phyloP scores from a whole-genome alignment of 257 asterid species.

The Datura wrightii region DNA sequence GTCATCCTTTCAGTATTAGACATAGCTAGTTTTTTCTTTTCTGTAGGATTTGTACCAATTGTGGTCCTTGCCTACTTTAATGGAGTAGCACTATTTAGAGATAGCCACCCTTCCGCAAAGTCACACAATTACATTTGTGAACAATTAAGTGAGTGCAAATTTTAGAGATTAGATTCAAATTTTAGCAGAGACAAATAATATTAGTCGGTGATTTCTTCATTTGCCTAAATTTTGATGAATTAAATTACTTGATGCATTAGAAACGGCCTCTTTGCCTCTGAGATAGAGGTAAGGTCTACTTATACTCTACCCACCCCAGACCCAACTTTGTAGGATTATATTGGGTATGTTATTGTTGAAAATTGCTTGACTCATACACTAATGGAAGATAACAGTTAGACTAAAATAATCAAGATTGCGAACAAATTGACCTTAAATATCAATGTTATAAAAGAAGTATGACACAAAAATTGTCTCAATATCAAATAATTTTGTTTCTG shows the following conservation, averaged over 20 bases:
- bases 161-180: neutral
- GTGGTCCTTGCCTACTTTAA: neutral
- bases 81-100: neutral
- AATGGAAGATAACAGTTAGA: neutral
- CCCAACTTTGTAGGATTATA: no score
- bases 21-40: neutral
- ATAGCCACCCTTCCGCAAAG: neutral
- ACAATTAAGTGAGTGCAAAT: neutral
- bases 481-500: constrained; percentile 14
- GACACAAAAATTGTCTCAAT: neutral
- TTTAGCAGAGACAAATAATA: neutral
- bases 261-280: no score
- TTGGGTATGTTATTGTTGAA: no score
- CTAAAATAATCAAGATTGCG: neutral
- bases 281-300: no score
- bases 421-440: neutral
- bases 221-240: neutral
- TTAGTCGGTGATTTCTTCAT: neutral
- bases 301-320: no score
- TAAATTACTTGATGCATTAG: neutral
- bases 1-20: neutral
- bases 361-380: neutral
- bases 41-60: neutral
- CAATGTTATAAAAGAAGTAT: neutral
- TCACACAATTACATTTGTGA: neutral